Conservation (phyloP, 1,284 basidiomycete genomes). For the Ceratobasidium sp. region DNA sequence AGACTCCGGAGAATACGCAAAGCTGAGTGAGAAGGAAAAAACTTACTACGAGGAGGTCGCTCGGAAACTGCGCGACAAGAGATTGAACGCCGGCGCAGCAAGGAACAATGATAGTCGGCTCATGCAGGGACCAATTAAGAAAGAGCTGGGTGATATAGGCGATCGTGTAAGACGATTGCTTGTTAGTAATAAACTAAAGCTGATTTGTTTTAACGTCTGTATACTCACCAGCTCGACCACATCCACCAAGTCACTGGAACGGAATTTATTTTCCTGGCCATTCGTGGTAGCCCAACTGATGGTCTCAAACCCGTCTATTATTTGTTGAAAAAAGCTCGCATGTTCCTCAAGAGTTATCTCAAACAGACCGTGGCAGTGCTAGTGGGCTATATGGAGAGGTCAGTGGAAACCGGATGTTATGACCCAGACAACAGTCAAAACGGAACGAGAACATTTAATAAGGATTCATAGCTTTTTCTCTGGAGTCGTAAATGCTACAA, state of each 20-base stretch:
- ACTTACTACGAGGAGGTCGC: neutral
- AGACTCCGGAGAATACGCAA: neutral
- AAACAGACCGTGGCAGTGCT: neutral
- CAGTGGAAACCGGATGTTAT: no score
- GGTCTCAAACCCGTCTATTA: constrained; percentile 16
- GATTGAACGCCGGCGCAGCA: neutral
- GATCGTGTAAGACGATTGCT: neutral
- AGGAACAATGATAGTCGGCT: neutral
- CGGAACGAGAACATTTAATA: no score
- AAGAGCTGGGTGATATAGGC: neutral
- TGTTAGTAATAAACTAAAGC: no score
- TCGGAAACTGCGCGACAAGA: neutral
- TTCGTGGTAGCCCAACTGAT: neutral
- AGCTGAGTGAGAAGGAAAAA: neutral
- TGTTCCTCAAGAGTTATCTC: neutral
- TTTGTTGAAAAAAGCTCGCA: neutral
- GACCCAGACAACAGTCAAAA: no score
- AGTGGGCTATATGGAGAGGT: neutral
- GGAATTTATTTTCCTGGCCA: neutral
- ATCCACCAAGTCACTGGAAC: neutral
- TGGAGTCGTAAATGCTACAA: no score
- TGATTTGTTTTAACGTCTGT: neutral
- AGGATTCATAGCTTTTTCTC: no score
- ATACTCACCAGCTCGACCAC: neutral
- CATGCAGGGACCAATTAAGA: neutral